Conservation (phyloP, 2,329 filamentous ascomycete genomes). For the Verticillium albo-atrum region DNA sequence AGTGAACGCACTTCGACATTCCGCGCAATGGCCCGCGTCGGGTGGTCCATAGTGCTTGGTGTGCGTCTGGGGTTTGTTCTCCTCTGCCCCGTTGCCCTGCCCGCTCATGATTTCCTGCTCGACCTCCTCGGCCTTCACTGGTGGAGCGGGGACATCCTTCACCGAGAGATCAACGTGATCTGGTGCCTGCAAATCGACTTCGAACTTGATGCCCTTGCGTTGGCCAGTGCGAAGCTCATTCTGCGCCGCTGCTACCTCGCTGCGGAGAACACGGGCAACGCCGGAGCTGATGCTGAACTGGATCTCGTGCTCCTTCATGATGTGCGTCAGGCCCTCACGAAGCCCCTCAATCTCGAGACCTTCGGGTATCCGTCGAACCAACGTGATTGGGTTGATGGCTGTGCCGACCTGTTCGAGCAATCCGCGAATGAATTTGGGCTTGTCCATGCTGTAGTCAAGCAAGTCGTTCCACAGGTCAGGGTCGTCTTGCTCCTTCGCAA, state of each 20-base stretch:
- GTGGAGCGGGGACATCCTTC: conserved; percentile 27
- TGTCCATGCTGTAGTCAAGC: conserved; percentile 95
- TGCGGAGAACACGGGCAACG: conserved; percentile 78
- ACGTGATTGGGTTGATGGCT: conserved; percentile 83
- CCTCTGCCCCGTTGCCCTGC: background rate
- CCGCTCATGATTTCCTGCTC: background rate
- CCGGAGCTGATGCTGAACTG: conserved; percentile 90
- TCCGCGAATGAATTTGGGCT: conserved; percentile 88
- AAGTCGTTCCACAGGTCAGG: conserved; percentile 93
- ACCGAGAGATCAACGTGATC: conserved; percentile 38
- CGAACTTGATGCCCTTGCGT: conserved; percentile 83
- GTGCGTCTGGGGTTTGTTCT: conserved; percentile 1
- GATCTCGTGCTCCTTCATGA: conserved; percentile 94
- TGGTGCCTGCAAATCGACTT: conserved; percentile 51
- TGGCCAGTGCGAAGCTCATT: conserved; percentile 74
- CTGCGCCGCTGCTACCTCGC: conserved; percentile 84
- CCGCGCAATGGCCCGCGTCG: conserved; percentile 54
- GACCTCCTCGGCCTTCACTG: conserved; percentile 6
- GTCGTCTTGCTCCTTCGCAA: conserved; percentile 90
- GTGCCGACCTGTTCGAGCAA: conserved; percentile 92
- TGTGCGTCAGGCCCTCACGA: conserved; percentile 79
- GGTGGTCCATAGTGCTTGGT: conserved; percentile 26
- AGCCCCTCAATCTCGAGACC: conserved; percentile 90
- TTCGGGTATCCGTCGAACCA: conserved; percentile 87
- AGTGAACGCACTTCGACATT: conserved; percentile 51